Base-by-base conservation (phyloP, 371 early-diverging fungal genomes). In the Modicella reniformis region DNA sequence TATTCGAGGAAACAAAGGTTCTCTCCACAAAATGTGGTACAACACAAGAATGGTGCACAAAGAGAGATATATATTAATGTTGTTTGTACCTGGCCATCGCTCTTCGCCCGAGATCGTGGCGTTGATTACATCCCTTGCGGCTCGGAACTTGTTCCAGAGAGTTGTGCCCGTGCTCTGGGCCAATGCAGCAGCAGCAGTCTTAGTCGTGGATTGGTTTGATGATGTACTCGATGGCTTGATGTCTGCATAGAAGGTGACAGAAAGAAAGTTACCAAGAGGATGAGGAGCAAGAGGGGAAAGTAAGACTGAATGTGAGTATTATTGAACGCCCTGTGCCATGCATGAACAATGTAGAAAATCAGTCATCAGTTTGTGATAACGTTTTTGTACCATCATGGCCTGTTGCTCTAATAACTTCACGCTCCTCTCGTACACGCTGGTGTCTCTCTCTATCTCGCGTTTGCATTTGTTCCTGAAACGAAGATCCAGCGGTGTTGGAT, bases 121-220 rank as follows among this genome's bases (percentile, higher is more conserved):
- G 30, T 87, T 83, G 75, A 88, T 82, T 21, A 64, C 84, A 37
- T 89, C 87, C 32, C 85, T 89, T 30, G 89, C 87, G 28, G 84
- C 82, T 13, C 86, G 75, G 17, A 89, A 58, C 59, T 82, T 85
- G 15, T 80, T 85, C 89, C 87, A 89, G 21, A 89, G 57, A 6
- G 62, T 23, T 8, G 69, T 59, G 21, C 72, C 72, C 32, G 71
- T 58, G 25, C 55, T 70, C 48, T 69, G 68, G 9, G 60, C 55
- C 3, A 58, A 56, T 58, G 68, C 29, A 12, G 64, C 29, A 30
- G 70, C 49, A 17, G 67, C 59, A n/a, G 62, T 51, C 19, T 57
- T 25, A 44, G 50, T 49, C 3, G 48, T 32, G 41, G 58, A n/a
- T 30, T 48, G 54, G n/a, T 51, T 61, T 25, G 52, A 1, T 10